Percentiles rank a stretch among this genome's conserved stretches.
phyloP scores from a whole-genome alignment of 116 monocot genomes.

The Papilionanthe hybrid region DNA sequence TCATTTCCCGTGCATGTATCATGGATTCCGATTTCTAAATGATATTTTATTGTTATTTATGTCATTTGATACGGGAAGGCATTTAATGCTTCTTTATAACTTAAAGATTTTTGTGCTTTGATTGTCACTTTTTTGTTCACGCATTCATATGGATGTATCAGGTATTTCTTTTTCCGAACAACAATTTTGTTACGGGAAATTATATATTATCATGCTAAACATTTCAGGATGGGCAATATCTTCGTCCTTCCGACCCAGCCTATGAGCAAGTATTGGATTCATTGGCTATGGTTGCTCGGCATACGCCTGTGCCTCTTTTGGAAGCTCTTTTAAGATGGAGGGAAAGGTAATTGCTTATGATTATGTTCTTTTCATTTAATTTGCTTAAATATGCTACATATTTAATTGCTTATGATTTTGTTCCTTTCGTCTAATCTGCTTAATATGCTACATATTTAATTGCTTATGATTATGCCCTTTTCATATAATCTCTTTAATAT shows the following conservation, averaged over 20 bases:
- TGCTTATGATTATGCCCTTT: background rate
- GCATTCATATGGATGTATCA: too few relatives aligned
- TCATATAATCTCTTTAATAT: background rate
- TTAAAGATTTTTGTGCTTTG: background rate
- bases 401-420: constrained; percentile 8
- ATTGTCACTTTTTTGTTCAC: too few relatives aligned
- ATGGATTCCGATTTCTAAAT: background rate
- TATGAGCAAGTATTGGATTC: constrained; percentile 99
- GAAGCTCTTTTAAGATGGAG: constrained; percentile 99
- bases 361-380: background rate
- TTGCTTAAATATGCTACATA: too few relatives aligned
- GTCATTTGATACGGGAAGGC: background rate
- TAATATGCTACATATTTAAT: constrained; percentile 8
- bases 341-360: constrained; percentile 52
- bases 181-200: background rate
- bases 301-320: constrained; percentile 94
- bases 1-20: background rate
- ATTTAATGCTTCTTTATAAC: background rate
- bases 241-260: constrained; percentile 96
- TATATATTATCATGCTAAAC: background rate
- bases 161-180: too few relatives aligned
- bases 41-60: background rate
- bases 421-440: background rate
- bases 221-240: constrained; percentile 86
- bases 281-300: constrained; percentile 93